These are phyloP conservation scores for Excoecaria cochinchinensis DNA, from an alignment of 345 rosid species.

Conservation along the genomic window DNA sequence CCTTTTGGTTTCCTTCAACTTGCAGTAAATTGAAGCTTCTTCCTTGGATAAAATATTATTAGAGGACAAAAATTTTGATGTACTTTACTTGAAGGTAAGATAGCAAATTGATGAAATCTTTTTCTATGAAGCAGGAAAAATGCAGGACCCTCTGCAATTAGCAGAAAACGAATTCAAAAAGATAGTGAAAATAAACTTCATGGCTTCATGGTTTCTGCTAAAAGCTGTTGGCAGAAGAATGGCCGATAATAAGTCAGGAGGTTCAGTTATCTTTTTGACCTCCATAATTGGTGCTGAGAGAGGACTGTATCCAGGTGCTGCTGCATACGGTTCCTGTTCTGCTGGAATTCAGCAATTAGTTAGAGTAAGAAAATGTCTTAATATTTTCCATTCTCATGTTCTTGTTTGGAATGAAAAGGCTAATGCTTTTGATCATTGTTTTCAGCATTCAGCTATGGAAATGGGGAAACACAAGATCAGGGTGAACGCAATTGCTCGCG, in stretches of 20 bases:
- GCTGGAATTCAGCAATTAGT: constrained; percentile 80
- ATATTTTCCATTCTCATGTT: background rate
- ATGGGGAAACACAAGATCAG: constrained; percentile 60
- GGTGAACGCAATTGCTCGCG: constrained; percentile 65
- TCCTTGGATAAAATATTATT: background rate
- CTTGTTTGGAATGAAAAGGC: background rate
- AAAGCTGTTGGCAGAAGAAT: constrained; percentile 71
- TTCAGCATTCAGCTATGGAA: constrained; percentile 56
- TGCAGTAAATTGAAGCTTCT: background rate
- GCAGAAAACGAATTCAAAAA: constrained; percentile 61
- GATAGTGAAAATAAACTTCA: constrained; percentile 54
- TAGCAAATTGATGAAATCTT: constrained; percentile 6
- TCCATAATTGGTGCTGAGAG: constrained; percentile 69
- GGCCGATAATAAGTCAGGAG: constrained; percentile 59
- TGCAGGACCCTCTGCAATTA: constrained; percentile 61
- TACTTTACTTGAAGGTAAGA: constrained; percentile 1
- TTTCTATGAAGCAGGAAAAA: constrained; percentile 51
- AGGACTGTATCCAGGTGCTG: constrained; percentile 87
- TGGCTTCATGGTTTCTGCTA: constrained; percentile 77
- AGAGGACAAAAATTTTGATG: background rate
- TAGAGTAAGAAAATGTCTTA: constrained; percentile 45
- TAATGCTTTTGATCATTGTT: background rate
- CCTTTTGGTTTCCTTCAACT: background rate
- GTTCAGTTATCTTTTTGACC: constrained; percentile 66
- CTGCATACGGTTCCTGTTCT: constrained; percentile 67